Evolutionary conservation across 108 stramenopile genomes (phyloP), one percentile per base, ranked within the genome.

Genomic region (Fragilariopsis cylindrus): DNA sequence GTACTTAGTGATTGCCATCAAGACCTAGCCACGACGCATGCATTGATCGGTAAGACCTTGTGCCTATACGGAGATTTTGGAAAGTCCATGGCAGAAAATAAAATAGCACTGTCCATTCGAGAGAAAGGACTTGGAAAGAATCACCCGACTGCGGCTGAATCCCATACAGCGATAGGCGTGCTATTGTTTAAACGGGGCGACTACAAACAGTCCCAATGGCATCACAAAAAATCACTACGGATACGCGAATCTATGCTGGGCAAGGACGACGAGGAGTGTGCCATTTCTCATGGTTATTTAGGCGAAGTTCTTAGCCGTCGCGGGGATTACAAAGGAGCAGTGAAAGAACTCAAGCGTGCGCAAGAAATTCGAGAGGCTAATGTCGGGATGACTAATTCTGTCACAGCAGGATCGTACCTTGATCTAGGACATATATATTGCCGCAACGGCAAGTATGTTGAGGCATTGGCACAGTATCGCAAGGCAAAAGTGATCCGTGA

Each of bases 51-150:
- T 15, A 57, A 41, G 3, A 66, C 72, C 3, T 69, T 76, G 4
- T 65, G 72, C 45, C 30, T 71, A 54, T 52, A 73, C 12, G 77
- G 80, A 9, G 70, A 81, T 13, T 81, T 69, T 45, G 66, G 48
- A 5, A 49, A 52, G 13, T 80, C 83, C 43, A 76, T 84, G 73
- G 64, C 71, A 63, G 74, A 78, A 47, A 50, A 80, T 21, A 60
- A 75, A n/a, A 50, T 70, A 19, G 82, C 74, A 4, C 55, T 84
- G 18, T 53, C 80, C 7, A 84, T 84, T 40, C 80, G 80, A 19
- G 58, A 69, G 47, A 72, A 74, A 57, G 45, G 7, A 4, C 56
- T 74, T 0, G 82, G 82, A 13, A 76, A 83, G 67, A 70, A 73
- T 21, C 69, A 79, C 53, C 47, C 66, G 11, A 19, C 43, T 7